Conservation (phyloP, 306 rosid genomes). For the Acacia confusa region DNA sequence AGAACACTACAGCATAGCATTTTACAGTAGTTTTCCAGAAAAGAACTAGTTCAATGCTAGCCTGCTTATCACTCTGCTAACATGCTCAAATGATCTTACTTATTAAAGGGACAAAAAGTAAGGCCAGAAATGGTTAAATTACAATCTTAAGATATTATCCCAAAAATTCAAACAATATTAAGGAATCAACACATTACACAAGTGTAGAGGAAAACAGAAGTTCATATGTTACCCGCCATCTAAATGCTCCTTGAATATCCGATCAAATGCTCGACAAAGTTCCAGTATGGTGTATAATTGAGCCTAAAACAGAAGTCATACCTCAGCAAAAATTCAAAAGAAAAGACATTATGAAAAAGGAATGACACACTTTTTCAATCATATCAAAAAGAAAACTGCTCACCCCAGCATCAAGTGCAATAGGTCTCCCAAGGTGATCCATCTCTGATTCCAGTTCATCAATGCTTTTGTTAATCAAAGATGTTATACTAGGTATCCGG, state of each 20-base stretch:
- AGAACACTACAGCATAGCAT: not conserved
- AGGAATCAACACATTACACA: not conserved
- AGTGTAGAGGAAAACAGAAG: constrained; percentile 10
- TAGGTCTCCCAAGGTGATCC: constrained; percentile 93
- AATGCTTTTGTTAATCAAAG: constrained; percentile 88
- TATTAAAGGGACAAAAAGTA: too few species aligned
- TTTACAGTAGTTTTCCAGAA: not conserved
- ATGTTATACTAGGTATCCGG: constrained; percentile 84
- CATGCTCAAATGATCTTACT: not conserved
- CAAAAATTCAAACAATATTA: constrained; percentile 21
- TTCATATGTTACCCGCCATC: constrained; percentile 82
- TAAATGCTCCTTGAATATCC: constrained; percentile 95
- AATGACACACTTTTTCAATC: constrained; percentile 12
- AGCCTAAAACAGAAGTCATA: constrained; percentile 55
- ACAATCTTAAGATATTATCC: not conserved
- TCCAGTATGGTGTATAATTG: constrained; percentile 90
- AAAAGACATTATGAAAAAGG: constrained; percentile 6
- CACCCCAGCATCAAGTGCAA: constrained; percentile 97
- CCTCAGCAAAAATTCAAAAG: constrained; percentile 13
- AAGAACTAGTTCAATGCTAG: not conserved
- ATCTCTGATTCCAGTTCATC: constrained; percentile 95
- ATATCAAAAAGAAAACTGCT: constrained; percentile 34
- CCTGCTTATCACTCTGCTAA: not conserved
- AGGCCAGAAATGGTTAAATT: constrained; percentile 13
- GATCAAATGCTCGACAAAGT: constrained; percentile 93